Base-by-base conservation (phyloP, 2,329 filamentous ascomycete species). In the Podosphaera fusca region DNA sequence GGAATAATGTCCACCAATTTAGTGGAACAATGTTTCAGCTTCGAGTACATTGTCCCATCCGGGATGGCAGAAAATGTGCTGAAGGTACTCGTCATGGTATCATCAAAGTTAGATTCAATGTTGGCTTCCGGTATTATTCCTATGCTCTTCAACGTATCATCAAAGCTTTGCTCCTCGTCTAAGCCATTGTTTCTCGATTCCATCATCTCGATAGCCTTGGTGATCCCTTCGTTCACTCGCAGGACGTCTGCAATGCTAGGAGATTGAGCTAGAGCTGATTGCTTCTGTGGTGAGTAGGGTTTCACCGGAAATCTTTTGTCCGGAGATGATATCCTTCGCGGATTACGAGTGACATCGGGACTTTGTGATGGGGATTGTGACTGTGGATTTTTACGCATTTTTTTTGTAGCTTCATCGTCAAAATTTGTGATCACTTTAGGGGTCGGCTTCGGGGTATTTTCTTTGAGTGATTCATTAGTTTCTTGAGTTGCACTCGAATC, bases 21-120 rank as follows among this genome's bases (percentile, higher is more conserved):
- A 31, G 73, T 72, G 12, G 81, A 80, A 47, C 76, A 84, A 60
- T 83, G 79, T 57, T 82, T 80, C 57, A 92, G 71, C 61, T 81
- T 81, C 7, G 86, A 82, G 64, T 94, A 87, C 64, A 82, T 81
- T 29, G 87, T 92, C 79, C 92, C 80, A 64, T 90, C 87, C 4
- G 87, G 87, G 56, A 95, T 80, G 7, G 87, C 87, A 1, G 90
- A 95, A 69, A 95, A 95, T 10, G 78, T 81, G 72, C 87, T 95
- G 67, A 94, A 68, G 31, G 67, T 65, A 61, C 65, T 67, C 51
- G 64, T 59, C 60, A 67, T 68, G 33, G 66, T 67, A 55, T 69
- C 68, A 38, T 67, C 65, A 42, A 72, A 70, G 38, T 64, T 66
- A 29, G 59, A 63, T 14, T 64, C 64, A 31, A 69, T 67, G 35